Conservation (phyloP, 2,329 filamentous ascomycete species). For the Nigrospora oryzae region DNA sequence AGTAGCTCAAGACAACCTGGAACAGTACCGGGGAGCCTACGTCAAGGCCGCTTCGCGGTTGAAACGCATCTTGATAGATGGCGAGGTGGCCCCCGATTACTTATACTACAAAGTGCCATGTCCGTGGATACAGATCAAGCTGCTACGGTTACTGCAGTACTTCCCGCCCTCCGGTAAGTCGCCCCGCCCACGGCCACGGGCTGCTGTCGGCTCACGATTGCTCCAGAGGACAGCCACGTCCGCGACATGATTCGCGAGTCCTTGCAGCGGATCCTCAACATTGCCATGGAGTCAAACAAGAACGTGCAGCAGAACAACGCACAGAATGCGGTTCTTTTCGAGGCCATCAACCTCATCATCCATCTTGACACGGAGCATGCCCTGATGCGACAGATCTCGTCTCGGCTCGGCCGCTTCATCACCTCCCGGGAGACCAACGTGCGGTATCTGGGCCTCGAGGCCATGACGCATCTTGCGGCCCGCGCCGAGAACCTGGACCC, state of each 20-base stretch:
- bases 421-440: constrained; percentile 96
- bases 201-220: neutral
- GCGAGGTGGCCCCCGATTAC: constrained; percentile 84
- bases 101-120: constrained; percentile 99
- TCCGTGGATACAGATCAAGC: constrained; percentile 95
- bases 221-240: constrained; percentile 74
- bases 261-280: constrained; percentile 81
- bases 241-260: constrained; percentile 88
- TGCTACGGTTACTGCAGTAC: constrained; percentile 86
- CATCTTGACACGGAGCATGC: constrained; percentile 92
- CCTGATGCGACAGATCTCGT: constrained; percentile 92
- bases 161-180: constrained; percentile 80
- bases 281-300: constrained; percentile 88
- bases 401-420: constrained; percentile 87
- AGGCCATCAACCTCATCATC: constrained; percentile 97
- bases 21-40: constrained; percentile 89
- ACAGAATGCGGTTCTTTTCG: constrained; percentile 94
- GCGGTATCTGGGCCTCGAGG: constrained; percentile 87
- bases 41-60: constrained; percentile 84
- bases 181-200: neutral
- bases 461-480: constrained; percentile 96
- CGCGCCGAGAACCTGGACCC: constrained; percentile 89
- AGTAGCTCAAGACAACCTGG: constrained; percentile 85
- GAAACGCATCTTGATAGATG: constrained; percentile 84
- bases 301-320: constrained; percentile 99